Base-by-base conservation (phyloP, 805 yeast species). In the Metschnikowia lunata region DNA sequence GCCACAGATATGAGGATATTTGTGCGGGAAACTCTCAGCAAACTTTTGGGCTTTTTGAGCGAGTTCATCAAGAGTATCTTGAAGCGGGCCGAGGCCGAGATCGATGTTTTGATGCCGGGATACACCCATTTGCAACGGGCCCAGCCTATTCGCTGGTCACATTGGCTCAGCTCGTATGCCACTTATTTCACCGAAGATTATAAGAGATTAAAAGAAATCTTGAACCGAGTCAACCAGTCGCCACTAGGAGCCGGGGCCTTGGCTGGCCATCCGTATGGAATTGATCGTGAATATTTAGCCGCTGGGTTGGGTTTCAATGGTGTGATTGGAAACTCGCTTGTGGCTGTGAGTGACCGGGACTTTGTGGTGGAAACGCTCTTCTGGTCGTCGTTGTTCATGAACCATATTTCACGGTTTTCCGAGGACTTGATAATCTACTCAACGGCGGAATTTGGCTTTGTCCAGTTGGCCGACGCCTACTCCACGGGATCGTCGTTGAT, bases 61-160 rank as follows among this genome's bases (percentile, higher is more conserved):
- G 68, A 66, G n/a, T 76, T 91, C 47, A 83, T 91, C 61, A 62
- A 70, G 49, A 83, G 83, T 14, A 76, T 93, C 54, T 60, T 81
- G 35, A 74, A 74, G 45, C 80, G 99, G 61, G 97, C 95, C 6
- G 83, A 80, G 58, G 63, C 75, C 30, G 99, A 93, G 69, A 86
- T 93, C 47, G 95, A 85, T 56, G 85, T 85, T 14, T 76, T 93
- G 61, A 93, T 93, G 98, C 99, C 99, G 9, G 99, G 99, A 36
- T 93, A 93, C 72, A 93, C 99, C 11, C 99, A 93, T 71, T 74
- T 93, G 63, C 99, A 93, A 75, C 85, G 96, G 64, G 98, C 98
- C 1, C 99, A 90, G 69, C 99, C 99, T n/a, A 93, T 93, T 60
- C 81, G 99, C 70, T 93, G 99, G 99, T 76, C 97, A 1, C 99